Base-by-base conservation (phyloP, 2,329 filamentous ascomycete genomes). In the Neonectria hederae region DNA sequence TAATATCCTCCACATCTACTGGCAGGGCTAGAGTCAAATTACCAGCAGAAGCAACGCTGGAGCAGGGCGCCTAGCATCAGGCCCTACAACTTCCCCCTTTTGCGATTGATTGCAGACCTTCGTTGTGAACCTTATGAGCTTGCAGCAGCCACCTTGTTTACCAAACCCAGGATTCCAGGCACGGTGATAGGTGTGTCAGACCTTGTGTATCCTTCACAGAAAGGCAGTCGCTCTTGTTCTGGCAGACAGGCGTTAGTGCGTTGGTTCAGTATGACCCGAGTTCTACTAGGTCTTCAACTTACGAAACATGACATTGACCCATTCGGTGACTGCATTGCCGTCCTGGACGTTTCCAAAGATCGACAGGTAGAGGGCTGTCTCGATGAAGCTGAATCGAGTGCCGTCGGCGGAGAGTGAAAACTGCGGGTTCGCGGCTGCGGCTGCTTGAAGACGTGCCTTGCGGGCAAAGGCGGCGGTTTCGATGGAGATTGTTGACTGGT, bases 251-350 rank as follows among this genome's bases (percentile, higher is more conserved):
- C 45, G 35, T 72, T 42, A 72, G 62, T 9, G 4, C 17, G 1
- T 9, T 2, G 24, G 1, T 2, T n/a, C 13, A 5, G 21, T 1
- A 3, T 5, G 4, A 17, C 2, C 1, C 1, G 14, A 1, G 11
- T 1, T 14, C 5, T 2, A 5, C 19, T 7, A 51, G n/a, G 13
- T 14, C 11, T 11, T 10, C 4, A 3, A 63, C 70, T 32, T 65
- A 72, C 70, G 54, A 26, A 72, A 72, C 26, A 72, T n/a, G 5
- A 68, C 57, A 32, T 59, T 72, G 10, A 72, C 70, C 70, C 70
- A 72, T 3, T 64, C 52, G 1, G 66, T 72, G 19, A 68, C 63
- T 0, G 70, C 70, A 21, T 72, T 65, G 10, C 70, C 70, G 0
- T 71, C 61, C 5, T 62, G 17, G 0, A 59, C 8, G 6, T 62